Conservation (phyloP, 73 alveolate genomes). For the Chromera velia region DNA sequence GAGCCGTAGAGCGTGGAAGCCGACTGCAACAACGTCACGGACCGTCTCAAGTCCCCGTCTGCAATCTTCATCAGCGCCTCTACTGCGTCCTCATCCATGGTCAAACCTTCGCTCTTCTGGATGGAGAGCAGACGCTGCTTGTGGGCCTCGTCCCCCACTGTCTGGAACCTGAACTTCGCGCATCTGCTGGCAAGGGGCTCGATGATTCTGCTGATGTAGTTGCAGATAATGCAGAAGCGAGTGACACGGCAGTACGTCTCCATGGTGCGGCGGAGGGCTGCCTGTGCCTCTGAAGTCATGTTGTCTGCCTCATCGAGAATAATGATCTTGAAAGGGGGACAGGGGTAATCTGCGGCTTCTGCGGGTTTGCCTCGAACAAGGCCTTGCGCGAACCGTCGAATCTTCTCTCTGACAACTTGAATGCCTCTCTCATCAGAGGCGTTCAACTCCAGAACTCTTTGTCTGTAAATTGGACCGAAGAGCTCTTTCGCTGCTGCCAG, state of each 20-base stretch:
- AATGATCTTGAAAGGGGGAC: conserved; percentile 64
- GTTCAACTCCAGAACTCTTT: conserved; percentile 85
- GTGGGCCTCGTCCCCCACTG: conserved; percentile 84
- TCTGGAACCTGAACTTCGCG: conserved; percentile 87
- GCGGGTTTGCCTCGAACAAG: conserved; percentile 24
- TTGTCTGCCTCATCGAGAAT: conserved; percentile 97
- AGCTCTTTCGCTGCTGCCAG: conserved; percentile 61
- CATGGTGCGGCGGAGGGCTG: conserved; percentile 93
- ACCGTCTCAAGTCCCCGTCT: conserved; percentile 87
- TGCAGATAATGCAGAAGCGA: conserved; percentile 93
- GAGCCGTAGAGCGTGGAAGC: conserved; percentile 60
- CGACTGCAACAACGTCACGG: conserved; percentile 77
- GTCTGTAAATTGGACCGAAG: conserved; percentile 65
- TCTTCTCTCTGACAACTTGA: conserved; percentile 87
- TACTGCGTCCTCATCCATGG: conserved; percentile 52
- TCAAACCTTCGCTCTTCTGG: conserved; percentile 67
- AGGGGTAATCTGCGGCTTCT: conserved; percentile 17
- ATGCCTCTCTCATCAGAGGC: conserved; percentile 99
- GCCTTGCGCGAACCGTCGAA: conserved; percentile 72
- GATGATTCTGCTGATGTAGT: conserved; percentile 86
- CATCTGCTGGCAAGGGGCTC: conserved; percentile 94
- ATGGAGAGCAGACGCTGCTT: conserved; percentile 67
- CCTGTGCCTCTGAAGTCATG: conserved; percentile 90
- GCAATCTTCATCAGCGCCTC: conserved; percentile 62
- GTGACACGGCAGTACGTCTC: conserved; percentile 84